phyloP scores from a whole-genome alignment of 1,139 yeast genomes.

The Sugiyamaella sp. region DNA sequence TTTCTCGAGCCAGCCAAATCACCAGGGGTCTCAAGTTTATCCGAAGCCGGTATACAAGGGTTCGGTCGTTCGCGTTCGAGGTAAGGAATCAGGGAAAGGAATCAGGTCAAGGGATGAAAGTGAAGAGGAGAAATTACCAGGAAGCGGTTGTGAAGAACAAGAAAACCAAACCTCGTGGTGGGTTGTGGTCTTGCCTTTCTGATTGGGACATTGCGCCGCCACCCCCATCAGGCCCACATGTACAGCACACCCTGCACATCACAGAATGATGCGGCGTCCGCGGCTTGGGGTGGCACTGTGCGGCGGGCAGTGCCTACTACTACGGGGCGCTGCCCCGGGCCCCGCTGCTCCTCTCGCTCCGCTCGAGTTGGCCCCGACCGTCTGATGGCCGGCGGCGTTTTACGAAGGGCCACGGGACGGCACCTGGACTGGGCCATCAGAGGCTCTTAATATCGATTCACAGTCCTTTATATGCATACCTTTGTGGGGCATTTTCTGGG shows the following conservation, averaged over 20 bases:
- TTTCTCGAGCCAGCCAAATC: neutral
- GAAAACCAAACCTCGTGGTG: constrained; percentile 4
- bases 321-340: neutral
- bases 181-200: constrained; percentile 17
- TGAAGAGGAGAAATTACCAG: constrained; percentile 9
- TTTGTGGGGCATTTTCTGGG: too few species aligned
- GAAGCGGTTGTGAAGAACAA: constrained; percentile 14
- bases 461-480: too few species aligned
- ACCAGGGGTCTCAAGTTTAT: neutral
- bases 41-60: constrained; percentile 1
- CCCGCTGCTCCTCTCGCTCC: neutral
- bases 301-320: too few species aligned
- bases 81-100: constrained; percentile 21
- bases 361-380: neutral
- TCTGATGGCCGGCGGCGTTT: too few species aligned
- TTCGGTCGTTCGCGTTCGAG: constrained; percentile 5
- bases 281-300: too few species aligned
- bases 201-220: constrained; percentile 14
- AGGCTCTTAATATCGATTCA: too few species aligned
- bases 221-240: constrained; percentile 13
- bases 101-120: constrained; percentile 17
- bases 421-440: too few species aligned
- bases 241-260: constrained; percentile 10
- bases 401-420: too few species aligned
- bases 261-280: too few species aligned